Base-by-base conservation (phyloP, 768 basidiomycete genomes). In the Suillus subalutaceus region DNA sequence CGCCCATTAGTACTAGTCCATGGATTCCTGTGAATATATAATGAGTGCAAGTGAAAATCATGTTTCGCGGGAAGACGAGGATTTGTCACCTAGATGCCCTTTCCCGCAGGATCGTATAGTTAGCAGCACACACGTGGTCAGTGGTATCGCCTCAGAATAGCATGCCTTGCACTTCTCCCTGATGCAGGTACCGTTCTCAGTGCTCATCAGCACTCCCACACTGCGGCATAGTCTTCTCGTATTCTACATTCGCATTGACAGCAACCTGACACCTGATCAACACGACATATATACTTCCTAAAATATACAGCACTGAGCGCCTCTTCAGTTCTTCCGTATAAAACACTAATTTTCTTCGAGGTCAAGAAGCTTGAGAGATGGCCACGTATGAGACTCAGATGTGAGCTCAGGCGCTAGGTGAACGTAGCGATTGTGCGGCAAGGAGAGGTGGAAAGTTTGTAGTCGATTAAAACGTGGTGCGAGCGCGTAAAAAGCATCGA, bases 381-480 rank as follows among this genome's bases (percentile, higher is more conserved):
- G 55, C 55, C 55, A 56, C 37, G 35, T 37, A n/a, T 20, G 55
- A 56, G 55, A 37, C 20, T 56, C 55, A 23, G 38, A 38, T 58
- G 57, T 58, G n/a, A 40, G 57, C 37, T 58, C 57, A 38, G 57
- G 20, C 37, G n/a, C 37, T n/a, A 58, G 15, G 38, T 38, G 57
- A 40, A 58, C n/a, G 4, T 38, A 40, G 37, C 37, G 57, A 58
- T 58, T 58, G 7, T 58, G 57, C 8, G 57, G 57, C 6, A 58
- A 58, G 1, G 37, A 58, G n/a, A 58, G 37, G 37, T 58, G 57
- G 37, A 38, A 37, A 40, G 57, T 38, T n/a, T 38, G n/a, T 23
- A 58, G 37, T 23, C 15, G 57, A 16, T 38, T 38, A 13, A 58
- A 37, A 16, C 8, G 23, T 16, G 35, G 37, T 58, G 23, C 37